Evolutionary conservation across 768 basidiomycete genomes (phyloP), one percentile per base, ranked within the genome.

Genomic region (Cystofilobasidium macerans): DNA sequence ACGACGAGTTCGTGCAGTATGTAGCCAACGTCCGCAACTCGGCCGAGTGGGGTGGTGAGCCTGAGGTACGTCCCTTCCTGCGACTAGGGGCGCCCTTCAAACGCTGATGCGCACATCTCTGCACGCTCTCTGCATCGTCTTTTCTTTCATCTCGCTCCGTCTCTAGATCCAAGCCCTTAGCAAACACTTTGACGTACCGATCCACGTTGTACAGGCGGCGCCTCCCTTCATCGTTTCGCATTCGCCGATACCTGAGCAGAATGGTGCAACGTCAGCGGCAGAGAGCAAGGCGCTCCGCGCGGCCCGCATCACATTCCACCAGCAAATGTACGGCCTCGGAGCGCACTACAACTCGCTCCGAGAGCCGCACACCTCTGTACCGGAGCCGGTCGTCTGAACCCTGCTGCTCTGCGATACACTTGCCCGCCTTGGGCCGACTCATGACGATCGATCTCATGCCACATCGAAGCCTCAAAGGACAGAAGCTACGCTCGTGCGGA

Each of bases 41-140:
- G 28, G 86, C 84, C n/a, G 82, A 85, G 35, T 98, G 95, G 95
- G 95, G 95, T 57, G 94, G 95, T 40, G 92, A 98, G 78, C 93
- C 91, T 9, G 95, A 98, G 74, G 78, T 78, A 36, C 62, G 77
- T 72, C 26, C 5, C 12, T 16, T n/a, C 18, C 36, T 5, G 18
- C 62, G 20, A 24, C 12, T 7, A n/a, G n/a, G n/a, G n/a, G n/a
- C n/a, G n/a, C n/a, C n/a, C n/a, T n/a, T n/a, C n/a, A n/a, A n/a
- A n/a, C n/a, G n/a, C n/a, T n/a, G n/a, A n/a, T n/a, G n/a, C n/a
- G n/a, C n/a, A n/a, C n/a, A n/a, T n/a, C n/a, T n/a, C n/a, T n/a
- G n/a, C n/a, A n/a, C n/a, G n/a, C n/a, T n/a, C n/a, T n/a, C n/a
- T n/a, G n/a, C n/a, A n/a, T n/a, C n/a, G n/a, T n/a, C n/a, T n/a